These are phyloP conservation scores for Rosellinia necatrix DNA, from an alignment of 2,329 filamentous ascomycete species.

Conservation along the genomic window DNA sequence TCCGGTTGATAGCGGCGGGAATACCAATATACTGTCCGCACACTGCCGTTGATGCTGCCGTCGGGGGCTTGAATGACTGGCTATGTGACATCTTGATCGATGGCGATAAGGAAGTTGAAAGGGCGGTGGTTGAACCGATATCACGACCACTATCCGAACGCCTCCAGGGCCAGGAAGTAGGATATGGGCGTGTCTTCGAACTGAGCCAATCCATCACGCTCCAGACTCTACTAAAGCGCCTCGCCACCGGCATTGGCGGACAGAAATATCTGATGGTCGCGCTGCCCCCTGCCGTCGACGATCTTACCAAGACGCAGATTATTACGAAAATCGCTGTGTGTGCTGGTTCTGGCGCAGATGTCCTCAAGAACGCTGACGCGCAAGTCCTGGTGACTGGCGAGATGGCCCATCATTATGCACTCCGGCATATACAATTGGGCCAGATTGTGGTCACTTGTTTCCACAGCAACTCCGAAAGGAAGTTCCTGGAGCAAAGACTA, in stretches of 20 bases:
- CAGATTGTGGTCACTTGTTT: conserved; percentile 83
- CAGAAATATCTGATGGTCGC: conserved; percentile 59
- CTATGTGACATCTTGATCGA: conserved; percentile 83
- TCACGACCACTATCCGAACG: conserved; percentile 46
- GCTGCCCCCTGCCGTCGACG: conserved; percentile 48
- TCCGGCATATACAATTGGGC: conserved; percentile 83
- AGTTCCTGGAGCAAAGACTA: conserved; percentile 76
- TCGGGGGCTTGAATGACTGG: conserved; percentile 89
- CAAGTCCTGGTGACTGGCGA: conserved; percentile 91
- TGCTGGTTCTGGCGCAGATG: conserved; percentile 81
- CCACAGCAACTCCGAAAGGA: conserved; percentile 91
- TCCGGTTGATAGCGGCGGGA: conserved; percentile 80
- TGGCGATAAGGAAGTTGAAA: conserved; percentile 39
- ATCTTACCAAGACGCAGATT: conserved; percentile 41
- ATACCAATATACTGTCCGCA: conserved; percentile 97
- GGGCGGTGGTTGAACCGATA: conserved; percentile 53
- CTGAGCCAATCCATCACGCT: conserved; percentile 48
- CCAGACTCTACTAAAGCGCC: conserved; percentile 50
- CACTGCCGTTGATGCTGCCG: conserved; percentile 88
- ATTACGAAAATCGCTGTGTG: conserved; percentile 80
- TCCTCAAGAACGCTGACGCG: conserved; percentile 72
- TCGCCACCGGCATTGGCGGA: conserved; percentile 71
- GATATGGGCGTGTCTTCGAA: conserved; percentile 57
- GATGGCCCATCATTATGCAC: conserved; percentile 88
- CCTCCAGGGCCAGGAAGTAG: conserved; percentile 48